Evolutionary conservation across 148 eudicot species (phyloP).

Genomic region (Silene uniflora): DNA sequence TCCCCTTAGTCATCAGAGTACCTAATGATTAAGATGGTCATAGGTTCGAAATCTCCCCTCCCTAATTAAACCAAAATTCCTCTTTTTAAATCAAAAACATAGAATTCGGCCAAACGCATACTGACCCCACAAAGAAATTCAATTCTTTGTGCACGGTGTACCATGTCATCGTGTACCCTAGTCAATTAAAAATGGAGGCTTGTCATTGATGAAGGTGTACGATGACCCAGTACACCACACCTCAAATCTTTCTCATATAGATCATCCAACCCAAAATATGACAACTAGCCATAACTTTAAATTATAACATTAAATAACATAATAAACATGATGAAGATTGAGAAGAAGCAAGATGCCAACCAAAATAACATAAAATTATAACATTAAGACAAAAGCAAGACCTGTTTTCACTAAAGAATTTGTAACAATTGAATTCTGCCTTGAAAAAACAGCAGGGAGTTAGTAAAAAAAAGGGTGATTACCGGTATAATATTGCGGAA

Average conservation of each 20-base stretch:
- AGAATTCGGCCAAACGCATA: background rate
- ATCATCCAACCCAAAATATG: background rate
- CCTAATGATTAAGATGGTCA: background rate
- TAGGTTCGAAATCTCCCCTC: background rate
- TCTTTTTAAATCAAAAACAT: background rate
- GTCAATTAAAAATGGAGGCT: too few relatives aligned
- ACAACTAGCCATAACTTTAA: too few relatives aligned
- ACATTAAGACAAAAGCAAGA: background rate
- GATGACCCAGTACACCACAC: too few relatives aligned
- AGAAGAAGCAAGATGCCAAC: background rate
- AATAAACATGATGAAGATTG: background rate
- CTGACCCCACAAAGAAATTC: too few relatives aligned
- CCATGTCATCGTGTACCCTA: too few relatives aligned
- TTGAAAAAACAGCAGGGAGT: background rate
- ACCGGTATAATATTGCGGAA: conserved; percentile 10
- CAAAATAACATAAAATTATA: background rate
- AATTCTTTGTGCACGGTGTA: too few relatives aligned
- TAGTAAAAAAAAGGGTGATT: background rate
- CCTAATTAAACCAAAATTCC: background rate
- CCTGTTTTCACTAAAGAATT: background rate
- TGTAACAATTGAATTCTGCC: background rate
- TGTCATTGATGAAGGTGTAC: too few relatives aligned
- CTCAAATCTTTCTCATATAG: conserved; percentile 3
- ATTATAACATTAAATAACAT: too few relatives aligned
- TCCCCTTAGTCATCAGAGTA: background rate